phyloP scores from a whole-genome alignment of 768 basidiomycete species.

The Lentinula raphanica region DNA sequence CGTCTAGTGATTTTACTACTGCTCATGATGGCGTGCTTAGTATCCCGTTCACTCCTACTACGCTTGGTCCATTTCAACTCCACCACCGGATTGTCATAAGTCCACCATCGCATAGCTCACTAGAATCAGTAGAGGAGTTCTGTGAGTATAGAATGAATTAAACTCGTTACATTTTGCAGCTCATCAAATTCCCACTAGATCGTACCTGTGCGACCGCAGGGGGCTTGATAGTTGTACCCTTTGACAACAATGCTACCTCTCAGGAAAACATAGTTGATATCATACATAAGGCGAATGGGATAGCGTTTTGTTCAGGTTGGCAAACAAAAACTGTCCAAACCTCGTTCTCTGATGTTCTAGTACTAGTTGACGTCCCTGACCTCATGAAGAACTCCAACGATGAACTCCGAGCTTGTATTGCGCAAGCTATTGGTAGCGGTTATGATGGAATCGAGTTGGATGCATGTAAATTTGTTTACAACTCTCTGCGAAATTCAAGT shows the following conservation, averaged over 20 bases:
- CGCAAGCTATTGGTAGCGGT: not conserved
- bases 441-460: not conserved
- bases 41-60: not conserved
- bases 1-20: not conserved
- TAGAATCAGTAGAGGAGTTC: not conserved
- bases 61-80: not conserved
- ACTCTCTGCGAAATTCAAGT: not conserved
- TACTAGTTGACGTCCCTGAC: not conserved
- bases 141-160: not conserved
- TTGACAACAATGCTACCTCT: not conserved
- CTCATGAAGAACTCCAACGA: not conserved
- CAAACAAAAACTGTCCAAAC: not conserved
- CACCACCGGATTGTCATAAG: not conserved
- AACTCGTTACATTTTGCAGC: not conserved
- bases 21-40: not conserved
- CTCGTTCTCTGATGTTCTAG: not conserved
- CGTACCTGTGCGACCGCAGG: not conserved
- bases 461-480: not conserved
- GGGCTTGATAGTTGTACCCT: not conserved
- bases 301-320: not conserved
- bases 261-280: not conserved
- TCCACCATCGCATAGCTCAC: not conserved
- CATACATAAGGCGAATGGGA: not conserved
- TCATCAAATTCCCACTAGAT: not conserved
- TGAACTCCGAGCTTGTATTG: not conserved